Evolutionary conservation across 257 asterid species (phyloP), one percentile per base, ranked within the genome.

Genomic region (Agastache rugosa): DNA sequence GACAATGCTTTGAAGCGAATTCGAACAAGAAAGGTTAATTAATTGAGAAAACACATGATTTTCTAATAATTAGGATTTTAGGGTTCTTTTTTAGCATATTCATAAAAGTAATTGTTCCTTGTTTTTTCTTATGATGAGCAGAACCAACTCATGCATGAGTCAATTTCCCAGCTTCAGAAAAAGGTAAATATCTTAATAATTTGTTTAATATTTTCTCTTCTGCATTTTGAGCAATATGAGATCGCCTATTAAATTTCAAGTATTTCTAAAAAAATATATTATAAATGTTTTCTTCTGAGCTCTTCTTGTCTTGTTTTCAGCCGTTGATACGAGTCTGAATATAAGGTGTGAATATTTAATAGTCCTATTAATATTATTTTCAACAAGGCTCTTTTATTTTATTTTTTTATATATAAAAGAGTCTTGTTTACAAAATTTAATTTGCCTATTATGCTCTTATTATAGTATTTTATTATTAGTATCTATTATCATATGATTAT

Each of bases 131-230:
- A 20, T n/a, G 6, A 23, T 29, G 37, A 22, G 82, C 95, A 91
- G 97, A 90, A 90, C 80, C 97, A 92, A 77, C 81, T 82, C 8
- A 90, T 92, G 97, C 82, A 83, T n/a, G 91, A 90, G 77, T 84
- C 97, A 48, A 79, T 92, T 82, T 83, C 93, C 42, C 83, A 85
- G 78, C 96, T 86, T 69, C 97, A 87, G 64, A 92, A 88, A 50
- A 87, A 86, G 97, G 97, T 92, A 45, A 63, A 19, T 20, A 7
- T 71, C 14, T 17, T 0, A 0, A 22, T 25, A 1, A 27, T 25
- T 27, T 27, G 22, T 59, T 25, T 17, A 3, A 51, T 51, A 17
- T n/a, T 51, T 51, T 12, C 17, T 50, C 34, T 12, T 6, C 1
- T 66, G 71, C 71, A 12, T 8, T 44, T 8, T 64, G 1, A 16